Percentiles rank a stretch among this genome's conserved stretches.
These are phyloP conservation scores for Rosellinia necatrix DNA, from an alignment of 2,329 filamentous ascomycete genomes.

Conservation along the genomic window DNA sequence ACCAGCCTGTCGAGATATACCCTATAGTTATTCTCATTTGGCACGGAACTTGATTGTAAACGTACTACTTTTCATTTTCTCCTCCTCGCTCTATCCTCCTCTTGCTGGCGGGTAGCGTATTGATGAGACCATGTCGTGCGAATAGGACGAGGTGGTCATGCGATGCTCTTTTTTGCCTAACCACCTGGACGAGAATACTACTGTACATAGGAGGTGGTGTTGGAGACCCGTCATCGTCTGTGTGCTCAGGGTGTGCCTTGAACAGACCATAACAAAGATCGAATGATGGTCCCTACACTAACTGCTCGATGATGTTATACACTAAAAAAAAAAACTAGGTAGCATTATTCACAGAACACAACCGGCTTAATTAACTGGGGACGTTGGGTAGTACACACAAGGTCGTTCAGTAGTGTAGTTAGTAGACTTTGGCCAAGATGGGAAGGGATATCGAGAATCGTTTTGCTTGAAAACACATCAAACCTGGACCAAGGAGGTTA, in stretches of 20 bases:
- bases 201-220: background rate
- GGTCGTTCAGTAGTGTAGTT: too few species aligned
- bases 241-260: background rate
- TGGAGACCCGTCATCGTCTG: constrained; percentile 1
- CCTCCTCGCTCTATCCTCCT: background rate
- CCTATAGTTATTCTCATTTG: too few species aligned
- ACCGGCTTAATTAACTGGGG: background rate
- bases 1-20: too few species aligned
- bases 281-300: background rate
- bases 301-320: background rate
- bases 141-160: constrained; percentile 17
- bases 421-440: background rate
- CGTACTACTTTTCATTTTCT: too few species aligned
- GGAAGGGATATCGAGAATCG: background rate
- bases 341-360: background rate
- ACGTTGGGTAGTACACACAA: too few species aligned
- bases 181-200: constrained; percentile 1
- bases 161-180: constrained; percentile 7
- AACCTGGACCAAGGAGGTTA: too few species aligned
- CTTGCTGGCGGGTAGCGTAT: constrained; percentile 3
- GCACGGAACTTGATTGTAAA: too few species aligned
- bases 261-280: constrained; percentile 5
- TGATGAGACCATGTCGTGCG: constrained; percentile 7
- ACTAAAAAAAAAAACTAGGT: background rate
- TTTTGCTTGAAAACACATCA: background rate